phyloP scores from a whole-genome alignment of 768 basidiomycete genomes.

The Russula virescens region DNA sequence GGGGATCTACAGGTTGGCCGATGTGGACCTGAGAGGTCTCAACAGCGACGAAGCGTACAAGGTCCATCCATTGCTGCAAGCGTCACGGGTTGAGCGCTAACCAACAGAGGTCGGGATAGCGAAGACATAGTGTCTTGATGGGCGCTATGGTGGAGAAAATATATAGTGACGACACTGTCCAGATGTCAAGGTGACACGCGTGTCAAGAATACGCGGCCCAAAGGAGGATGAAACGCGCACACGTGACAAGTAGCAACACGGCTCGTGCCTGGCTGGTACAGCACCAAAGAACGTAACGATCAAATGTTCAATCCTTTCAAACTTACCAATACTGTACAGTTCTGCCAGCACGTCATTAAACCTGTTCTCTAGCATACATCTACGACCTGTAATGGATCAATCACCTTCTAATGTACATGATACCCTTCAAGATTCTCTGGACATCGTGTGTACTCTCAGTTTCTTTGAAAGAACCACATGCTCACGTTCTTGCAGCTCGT shows the following conservation, averaged over 20 bases:
- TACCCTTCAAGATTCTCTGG: conserved; percentile 55
- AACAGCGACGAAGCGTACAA: conserved; percentile 74
- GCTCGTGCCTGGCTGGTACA: no score
- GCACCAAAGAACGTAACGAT: no score
- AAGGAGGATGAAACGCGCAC: no score
- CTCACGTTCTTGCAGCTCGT: conserved; percentile 41
- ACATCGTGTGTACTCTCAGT: conserved; percentile 47
- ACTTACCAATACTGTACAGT: no score
- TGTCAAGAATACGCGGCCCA: no score
- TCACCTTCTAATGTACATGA: conserved; percentile 33
- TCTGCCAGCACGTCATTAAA: not conserved
- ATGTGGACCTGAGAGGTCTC: conserved; percentile 72
- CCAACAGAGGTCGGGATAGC: not conserved
- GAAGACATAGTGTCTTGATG: conserved; percentile 46
- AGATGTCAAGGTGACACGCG: no score
- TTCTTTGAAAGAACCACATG: not conserved
- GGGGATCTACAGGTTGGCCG: conserved; percentile 66
- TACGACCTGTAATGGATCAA: conserved; percentile 3
- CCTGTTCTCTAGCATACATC: not conserved
- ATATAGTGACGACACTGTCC: no score
- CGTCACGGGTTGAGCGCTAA: not conserved
- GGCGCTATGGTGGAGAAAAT: conserved; percentile 43
- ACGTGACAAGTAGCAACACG: no score
- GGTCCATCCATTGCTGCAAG: conserved; percentile 66
- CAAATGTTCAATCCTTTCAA: no score